Evolutionary conservation across 805 yeast species (phyloP), one percentile per base, ranked within the genome.

Genomic region (Myxozyma kluyveri): DNA sequence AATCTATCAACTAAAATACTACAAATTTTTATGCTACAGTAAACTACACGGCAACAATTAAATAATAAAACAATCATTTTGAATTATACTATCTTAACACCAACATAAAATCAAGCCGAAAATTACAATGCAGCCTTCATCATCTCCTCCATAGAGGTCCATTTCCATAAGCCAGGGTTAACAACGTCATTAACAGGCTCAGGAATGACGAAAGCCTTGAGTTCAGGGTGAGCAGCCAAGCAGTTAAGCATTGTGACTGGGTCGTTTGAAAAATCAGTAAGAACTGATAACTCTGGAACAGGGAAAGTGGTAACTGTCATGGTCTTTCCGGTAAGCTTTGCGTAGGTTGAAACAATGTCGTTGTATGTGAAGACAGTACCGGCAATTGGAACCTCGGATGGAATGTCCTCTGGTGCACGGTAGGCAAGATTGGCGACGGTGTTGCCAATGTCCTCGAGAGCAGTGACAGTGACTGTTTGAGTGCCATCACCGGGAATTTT

Each of bases 161-260:
- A 61, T 42, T 57, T 32, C 52, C 60, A 61, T 31, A 61, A 36
- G 17, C 65, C 65, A 23, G 65, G 64, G 45, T 63, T 63, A 33
- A 62, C 66, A 21, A 57, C 39, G 17, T 60, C 61, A 36, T 61
- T 58, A 38, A 59, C 56, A 39, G 49, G 52, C 39, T 40, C 23
- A 1, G 23, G 29, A 21, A 36, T 27, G 18, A 17, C 26, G 35
- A 52, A 45, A 35, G 56, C 19, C 14, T 22, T n/a, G n/a, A 41
- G 41, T 24, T 54, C 54, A 5, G 57, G 57, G 24, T 55, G 40
- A 18, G 41, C 58, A 17, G 48, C 36, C n/a, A 54, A n/a, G 19
- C 33, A 31, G 37, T 3, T 18, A 35, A 50, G 21, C 18, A 27
- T 37, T 32, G 17, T 17, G 21, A 39, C 4, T 21, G 36, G 29